Evolutionary conservation across 2,329 filamentous ascomycete species (phyloP), one percentile per base, ranked within the genome.

Genomic region (Ophiosphaerella narmari): DNA sequence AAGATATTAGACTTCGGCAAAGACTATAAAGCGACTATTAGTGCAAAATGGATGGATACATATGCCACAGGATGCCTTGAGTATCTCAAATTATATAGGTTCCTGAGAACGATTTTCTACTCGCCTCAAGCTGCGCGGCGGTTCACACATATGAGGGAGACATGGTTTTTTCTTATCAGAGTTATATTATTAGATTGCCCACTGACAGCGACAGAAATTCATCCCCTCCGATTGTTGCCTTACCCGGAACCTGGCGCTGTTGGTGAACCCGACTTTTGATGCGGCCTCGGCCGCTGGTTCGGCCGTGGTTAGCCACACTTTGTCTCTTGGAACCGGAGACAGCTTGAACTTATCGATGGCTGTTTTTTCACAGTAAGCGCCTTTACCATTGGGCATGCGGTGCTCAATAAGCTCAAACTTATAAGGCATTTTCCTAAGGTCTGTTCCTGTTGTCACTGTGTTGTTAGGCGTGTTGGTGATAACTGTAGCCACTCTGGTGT

Each of bases 381-480:
- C 42, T 23, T 54, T 61, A 3, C 48, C 55, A 14, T 57, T 50
- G 7, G 54, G 43, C n/a, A 34, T n/a, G 26, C 50, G 53, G 14
- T 60, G 49, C 44, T 70, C 67, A 11, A 55, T 43, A 11, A 71
- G 46, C 35, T 63, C 62, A 23, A 68, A 7, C n/a, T 49, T 50
- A 46, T 63, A 65, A 1, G 67, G 66, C 6, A 68, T 40, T 14
- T 44, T 48, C 7, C 50, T 37, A 16, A 50, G 41, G 11, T 29
- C 31, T 26, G 23, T 26, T 14, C 34, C 39, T 5, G 12, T 41
- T 23, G 40, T 33, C 18, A 38, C 13, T 13, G 39, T 54, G 21
- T 2, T 37, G 11, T 23, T 45, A 2, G 29, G 11, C 18, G 33
- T 8, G 26, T 35, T 37, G 12, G 5, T 43, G 9, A 42, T 24